These are phyloP conservation scores for Nitzschia sp. DNA, from an alignment of 108 stramenopile species.

Conservation along the genomic window DNA sequence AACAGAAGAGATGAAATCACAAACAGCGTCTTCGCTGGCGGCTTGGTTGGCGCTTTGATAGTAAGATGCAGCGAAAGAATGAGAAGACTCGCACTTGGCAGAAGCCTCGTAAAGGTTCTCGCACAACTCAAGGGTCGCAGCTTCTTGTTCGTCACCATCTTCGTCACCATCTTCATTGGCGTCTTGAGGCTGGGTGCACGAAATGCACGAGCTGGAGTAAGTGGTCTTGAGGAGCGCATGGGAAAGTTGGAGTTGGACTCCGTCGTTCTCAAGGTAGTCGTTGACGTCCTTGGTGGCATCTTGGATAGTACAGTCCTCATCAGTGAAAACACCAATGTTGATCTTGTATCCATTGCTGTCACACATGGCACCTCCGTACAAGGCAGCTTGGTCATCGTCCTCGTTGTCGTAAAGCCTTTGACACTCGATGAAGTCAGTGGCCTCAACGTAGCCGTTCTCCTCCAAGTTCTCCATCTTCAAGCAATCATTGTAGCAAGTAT, in stretches of 20 bases:
- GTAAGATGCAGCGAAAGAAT: constrained; percentile 66
- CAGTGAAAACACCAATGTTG: constrained; percentile 85
- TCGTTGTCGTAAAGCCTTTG: constrained; percentile 59
- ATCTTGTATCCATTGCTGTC: constrained; percentile 69
- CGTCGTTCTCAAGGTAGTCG: constrained; percentile 64
- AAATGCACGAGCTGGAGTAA: constrained; percentile 67
- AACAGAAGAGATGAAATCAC: constrained; percentile 60
- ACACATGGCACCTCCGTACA: constrained; percentile 79
- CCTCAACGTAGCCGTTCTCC: constrained; percentile 83
- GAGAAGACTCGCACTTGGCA: constrained; percentile 81
- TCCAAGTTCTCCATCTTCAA: constrained; percentile 91
- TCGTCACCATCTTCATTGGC: constrained; percentile 40
- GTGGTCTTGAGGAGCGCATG: constrained; percentile 81
- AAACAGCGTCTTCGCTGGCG: constrained; percentile 67
- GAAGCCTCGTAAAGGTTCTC: constrained; percentile 63
- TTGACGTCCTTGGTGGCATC: constrained; percentile 68
- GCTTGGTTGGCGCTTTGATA: constrained; percentile 68
- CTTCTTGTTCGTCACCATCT: constrained; percentile 34
- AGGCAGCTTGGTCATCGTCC: constrained; percentile 52
- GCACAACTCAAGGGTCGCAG: constrained; percentile 66
- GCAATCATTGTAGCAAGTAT: constrained; percentile 73
- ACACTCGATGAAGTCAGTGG: constrained; percentile 75
- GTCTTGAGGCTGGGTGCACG: constrained; percentile 47
- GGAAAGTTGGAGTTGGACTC: constrained; percentile 57
- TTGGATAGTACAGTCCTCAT: constrained; percentile 60